Conservation (phyloP, 2,329 filamentous ascomycete species). For the Scytalidium sp. region DNA sequence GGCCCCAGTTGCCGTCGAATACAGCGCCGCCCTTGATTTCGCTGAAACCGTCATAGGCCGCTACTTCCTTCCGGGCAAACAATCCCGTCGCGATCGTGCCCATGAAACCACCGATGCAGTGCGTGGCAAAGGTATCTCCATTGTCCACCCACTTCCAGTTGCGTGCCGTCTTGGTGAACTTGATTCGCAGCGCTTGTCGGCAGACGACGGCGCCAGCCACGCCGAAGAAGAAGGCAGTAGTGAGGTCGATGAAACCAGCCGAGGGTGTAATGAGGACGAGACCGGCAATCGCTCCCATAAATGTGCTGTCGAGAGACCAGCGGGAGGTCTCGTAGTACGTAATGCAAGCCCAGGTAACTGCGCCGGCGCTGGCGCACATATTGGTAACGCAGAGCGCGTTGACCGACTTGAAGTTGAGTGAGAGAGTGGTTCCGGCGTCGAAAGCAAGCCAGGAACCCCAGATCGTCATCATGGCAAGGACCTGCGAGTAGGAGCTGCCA, state of each 20-base stretch:
- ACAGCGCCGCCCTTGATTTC: slow-evolving; percentile 48
- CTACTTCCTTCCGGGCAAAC: slow-evolving; percentile 48
- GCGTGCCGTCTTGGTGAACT: slow-evolving; percentile 46
- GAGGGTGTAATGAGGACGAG: slow-evolving; percentile 88
- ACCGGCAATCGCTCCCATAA: slow-evolving; percentile 83
- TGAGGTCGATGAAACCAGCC: slow-evolving; percentile 75
- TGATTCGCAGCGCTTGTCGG: slow-evolving; percentile 49
- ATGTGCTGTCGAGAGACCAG: slow-evolving; percentile 91
- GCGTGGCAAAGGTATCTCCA: slow-evolving; percentile 52
- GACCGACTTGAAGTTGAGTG: slow-evolving; percentile 80
- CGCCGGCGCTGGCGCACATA: slow-evolving; percentile 63
- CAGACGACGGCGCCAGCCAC: slow-evolving; percentile 54
- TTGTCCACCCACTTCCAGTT: slow-evolving; percentile 50
- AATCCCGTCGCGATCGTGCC: slow-evolving; percentile 48
- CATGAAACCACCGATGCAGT: slow-evolving; percentile 48
- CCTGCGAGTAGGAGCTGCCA: slow-evolving; percentile 72
- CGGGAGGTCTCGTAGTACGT: slow-evolving; percentile 82
- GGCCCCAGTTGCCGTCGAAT: slow-evolving; percentile 48
- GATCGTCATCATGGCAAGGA: slow-evolving; percentile 71
- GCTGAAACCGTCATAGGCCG: slow-evolving; percentile 44
- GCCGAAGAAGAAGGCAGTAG: slow-evolving; percentile 57
- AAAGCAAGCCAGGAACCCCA: slow-evolving; percentile 98
- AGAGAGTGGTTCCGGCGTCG: slow-evolving; percentile 82
- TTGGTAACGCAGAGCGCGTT: slow-evolving; percentile 91
- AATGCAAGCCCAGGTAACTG: slow-evolving; percentile 22